Evolutionary conservation across 495 filamentous ascomycete species (phyloP), one percentile per base, ranked within the genome.

Genomic region (Penicillium angulare): DNA sequence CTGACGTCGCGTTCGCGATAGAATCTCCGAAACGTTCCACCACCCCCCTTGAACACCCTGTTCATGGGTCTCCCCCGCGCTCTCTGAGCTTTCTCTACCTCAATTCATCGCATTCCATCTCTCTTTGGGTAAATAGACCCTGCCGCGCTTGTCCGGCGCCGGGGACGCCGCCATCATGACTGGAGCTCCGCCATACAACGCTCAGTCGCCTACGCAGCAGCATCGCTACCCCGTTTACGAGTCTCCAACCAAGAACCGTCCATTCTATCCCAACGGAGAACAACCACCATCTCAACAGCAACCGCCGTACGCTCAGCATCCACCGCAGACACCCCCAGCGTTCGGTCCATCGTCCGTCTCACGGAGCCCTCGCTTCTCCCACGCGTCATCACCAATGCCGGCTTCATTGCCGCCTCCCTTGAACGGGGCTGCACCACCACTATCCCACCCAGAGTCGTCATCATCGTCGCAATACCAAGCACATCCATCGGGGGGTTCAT

Each of bases 191-290:
- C 72, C 73, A 46, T 76, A 74, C 54, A 69, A 70, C 51, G 62
- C 65, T 46, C 73, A 71, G 59, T 73, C 71, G 55, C 67, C 74
- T 54, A 66, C 72, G 49, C 70, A 72, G 56, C 71, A 71, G 58
- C 60, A 65, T 50, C 68, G 60, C 24, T 72, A 67, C 50, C 53
- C 63, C 55, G 59, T 58, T 51, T 73, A 71, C 54, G 74, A 67
- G 32, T 67, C 68, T 50, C 75, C 71, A 36, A 67, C 61, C 65
- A 79, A 82, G 74, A 66, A 66, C 53, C 79, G 74, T 55, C 62
- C 68, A 29, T 75, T 65, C 38, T 75, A 78, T 57, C 78, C 79
- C 52, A 83, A 78, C 67, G 83, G 82, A 73, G 82, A 79, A 17
- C 62, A 60, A 29, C 56, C 50, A 8, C 57, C 44, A 21, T 52